Evolutionary conservation across 208 protist genomes (phyloP), one percentile per base, ranked within the genome.

Genomic region (Porcisia deanei): DNA sequence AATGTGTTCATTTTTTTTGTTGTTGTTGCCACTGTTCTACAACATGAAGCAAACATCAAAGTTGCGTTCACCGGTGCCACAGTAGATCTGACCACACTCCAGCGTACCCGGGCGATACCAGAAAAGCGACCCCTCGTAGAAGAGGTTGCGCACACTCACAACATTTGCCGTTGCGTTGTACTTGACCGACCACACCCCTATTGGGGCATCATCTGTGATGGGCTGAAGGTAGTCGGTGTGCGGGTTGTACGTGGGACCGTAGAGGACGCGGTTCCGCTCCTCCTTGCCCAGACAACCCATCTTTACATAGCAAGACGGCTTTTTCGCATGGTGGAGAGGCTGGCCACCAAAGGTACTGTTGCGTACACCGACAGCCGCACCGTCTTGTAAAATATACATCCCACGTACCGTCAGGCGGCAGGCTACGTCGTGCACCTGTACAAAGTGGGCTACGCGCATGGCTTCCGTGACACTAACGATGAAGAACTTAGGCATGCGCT

Each of bases 41-140:
- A 96, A 60, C 69, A 91, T 85, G 69, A 97, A 98, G 69, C 91
- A 96, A 16, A 96, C 68, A 39, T 98, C 94, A 63, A 97, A 87
- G 82, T 94, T 94, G 43, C 88, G 84, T 73, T 98, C 91, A 8
- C 93, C 94, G 53, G 70, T 88, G 41, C 94, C 94, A 75, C 79
- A 91, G 85, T 98, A 98, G 30, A 96, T 82, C 84, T 98, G 94
- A 0, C 94, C 92, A 20, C 80, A 88, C 79, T 95, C 86, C 22
- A 85, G 74, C 6, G 90, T 95, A 1, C 85, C 89, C 0, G 91
- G 91, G 7, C 85, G 69, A 76, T 98, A 96, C 88, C 92, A 98
- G 77, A 98, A 98, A 39, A 96, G 85, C 0, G 90, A 94, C 18
- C 92, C 94, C 5, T 90, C 86, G 78, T 86, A 98, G 22, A 96